Percentiles rank a stretch among this genome's conserved stretches.
phyloP scores from a whole-genome alignment of 1,284 basidiomycete genomes.

The Fistulinella staudtii region DNA sequence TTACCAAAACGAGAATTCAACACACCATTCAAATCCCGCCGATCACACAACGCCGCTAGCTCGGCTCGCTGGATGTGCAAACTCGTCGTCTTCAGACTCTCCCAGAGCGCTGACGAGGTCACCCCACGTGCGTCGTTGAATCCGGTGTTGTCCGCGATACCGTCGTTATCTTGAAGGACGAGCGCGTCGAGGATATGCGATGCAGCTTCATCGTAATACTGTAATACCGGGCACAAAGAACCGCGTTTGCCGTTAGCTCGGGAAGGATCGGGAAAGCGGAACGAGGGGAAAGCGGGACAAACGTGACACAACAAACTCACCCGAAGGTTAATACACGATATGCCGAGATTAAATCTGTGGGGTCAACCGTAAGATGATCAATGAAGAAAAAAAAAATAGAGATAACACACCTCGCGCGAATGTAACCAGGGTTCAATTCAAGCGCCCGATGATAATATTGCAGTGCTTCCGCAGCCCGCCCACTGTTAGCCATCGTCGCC shows the following conservation, averaged over 20 bases:
- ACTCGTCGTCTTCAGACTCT: constrained; percentile 76
- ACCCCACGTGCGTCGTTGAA: constrained; percentile 61
- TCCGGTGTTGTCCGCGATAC: constrained; percentile 46
- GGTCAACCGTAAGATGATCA: background rate
- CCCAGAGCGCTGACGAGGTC: constrained; percentile 77
- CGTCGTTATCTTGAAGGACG: constrained; percentile 80
- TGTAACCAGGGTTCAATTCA: constrained; percentile 89
- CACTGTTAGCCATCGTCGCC: constrained; percentile 93
- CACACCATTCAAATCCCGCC: constrained; percentile 67
- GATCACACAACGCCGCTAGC: constrained; percentile 68
- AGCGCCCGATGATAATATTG: constrained; percentile 89
- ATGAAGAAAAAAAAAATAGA: background rate
- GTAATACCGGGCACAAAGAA: background rate
- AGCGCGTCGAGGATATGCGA: constrained; percentile 85
- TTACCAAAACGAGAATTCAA: background rate
- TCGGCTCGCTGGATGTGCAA: constrained; percentile 73
- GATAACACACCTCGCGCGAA: constrained; percentile 76
- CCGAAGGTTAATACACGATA: constrained; percentile 83
- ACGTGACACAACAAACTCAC: constrained; percentile 40
- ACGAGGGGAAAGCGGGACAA: too few relatives aligned
- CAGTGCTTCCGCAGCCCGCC: constrained; percentile 79
- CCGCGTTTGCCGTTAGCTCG: too few relatives aligned
- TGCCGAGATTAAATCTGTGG: constrained; percentile 85
- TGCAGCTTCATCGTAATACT: constrained; percentile 82
- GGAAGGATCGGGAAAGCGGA: too few relatives aligned